Evolutionary conservation across 129 eudicot genomes (phyloP).

Genomic region (Tagetes patula): DNA sequence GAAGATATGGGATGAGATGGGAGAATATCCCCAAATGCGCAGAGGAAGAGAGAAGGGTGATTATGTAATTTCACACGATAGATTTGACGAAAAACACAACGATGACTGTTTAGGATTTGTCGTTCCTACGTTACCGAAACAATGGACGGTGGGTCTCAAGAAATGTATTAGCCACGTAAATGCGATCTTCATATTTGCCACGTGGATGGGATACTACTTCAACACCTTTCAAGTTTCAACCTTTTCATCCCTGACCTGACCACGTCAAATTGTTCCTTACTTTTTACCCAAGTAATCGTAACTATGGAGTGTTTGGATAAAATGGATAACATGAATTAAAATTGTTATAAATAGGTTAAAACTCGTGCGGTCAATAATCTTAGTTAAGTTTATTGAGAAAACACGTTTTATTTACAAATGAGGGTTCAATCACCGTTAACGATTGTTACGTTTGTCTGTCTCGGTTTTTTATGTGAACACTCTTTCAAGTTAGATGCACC

Average conservation of each 20-base stretch:
- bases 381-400: too few relatives aligned
- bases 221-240: slow-evolving; percentile 10
- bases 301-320: too few relatives aligned
- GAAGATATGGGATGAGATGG: slow-evolving; percentile 37
- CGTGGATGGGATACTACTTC: slow-evolving; percentile 2
- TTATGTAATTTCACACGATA: slow-evolving; percentile 21
- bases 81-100: slow-evolving; percentile 15
- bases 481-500: too few relatives aligned
- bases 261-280: too few relatives aligned
- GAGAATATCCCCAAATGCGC: slow-evolving; percentile 40
- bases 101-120: slow-evolving; percentile 9
- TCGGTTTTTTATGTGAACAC: too few relatives aligned
- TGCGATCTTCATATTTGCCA: slow-evolving; percentile 17
- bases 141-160: slow-evolving; percentile 27
- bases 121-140: neutral
- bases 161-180: slow-evolving; percentile 28
- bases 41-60: slow-evolving; percentile 31
- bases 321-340: too few relatives aligned
- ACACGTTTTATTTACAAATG: too few relatives aligned
- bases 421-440: too few relatives aligned
- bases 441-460: too few relatives aligned
- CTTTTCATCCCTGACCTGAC: neutral
- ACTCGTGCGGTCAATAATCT: too few relatives aligned
- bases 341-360: too few relatives aligned
- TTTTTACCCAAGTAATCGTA: too few relatives aligned